Evolutionary conservation across 495 filamentous ascomycete genomes (phyloP), one percentile per base, ranked within the genome.

Genomic region (Aspergillus coremiiformis): DNA sequence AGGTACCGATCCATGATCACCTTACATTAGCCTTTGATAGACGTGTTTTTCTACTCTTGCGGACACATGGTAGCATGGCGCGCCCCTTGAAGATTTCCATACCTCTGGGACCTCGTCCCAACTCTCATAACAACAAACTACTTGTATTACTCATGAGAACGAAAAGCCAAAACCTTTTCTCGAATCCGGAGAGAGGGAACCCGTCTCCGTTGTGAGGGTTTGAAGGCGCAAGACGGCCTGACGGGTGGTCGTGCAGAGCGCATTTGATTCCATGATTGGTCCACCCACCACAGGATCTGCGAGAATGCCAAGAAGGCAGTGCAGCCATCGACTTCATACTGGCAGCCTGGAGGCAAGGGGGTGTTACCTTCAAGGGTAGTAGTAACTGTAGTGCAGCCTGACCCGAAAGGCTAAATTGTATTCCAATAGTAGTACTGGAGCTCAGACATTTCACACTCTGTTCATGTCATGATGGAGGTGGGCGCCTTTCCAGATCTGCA

Each of bases 291-390:
- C 52, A 57, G 54, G 59, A 61, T 61, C 59, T 55, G 52, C 59
- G 44, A 52, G 45, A 41, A 53, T 41, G 59, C 55, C 59, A 61
- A 61, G 59, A 46, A 55, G 52, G 48, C 57, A 53, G 54, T 57
- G 58, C 54, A 52, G 54, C 49, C 32, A 35, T 35, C 14, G 32
- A n/a, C 32, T 15, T 12, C 32, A 35, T 35, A 35, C 22, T n/a
- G 32, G 32, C 32, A 35, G 17, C 47, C n/a, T 33, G 24, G 32
- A 60, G 54, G 58, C 49, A 61, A 61, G 58, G 53, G 50, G 49
- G 21, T 39, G 43, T 47, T 47, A 33, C 44, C 44, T 47, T 33
- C 44, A 23, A 47, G 27, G 35, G 44, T 30, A 46, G 29, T 44
- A 27, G 21, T 24, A n/a, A n/a, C n/a, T n/a, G n/a, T n/a, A 44